Conservation (phyloP, 176 grass and related monocot species). For the Oryza longistaminata region DNA sequence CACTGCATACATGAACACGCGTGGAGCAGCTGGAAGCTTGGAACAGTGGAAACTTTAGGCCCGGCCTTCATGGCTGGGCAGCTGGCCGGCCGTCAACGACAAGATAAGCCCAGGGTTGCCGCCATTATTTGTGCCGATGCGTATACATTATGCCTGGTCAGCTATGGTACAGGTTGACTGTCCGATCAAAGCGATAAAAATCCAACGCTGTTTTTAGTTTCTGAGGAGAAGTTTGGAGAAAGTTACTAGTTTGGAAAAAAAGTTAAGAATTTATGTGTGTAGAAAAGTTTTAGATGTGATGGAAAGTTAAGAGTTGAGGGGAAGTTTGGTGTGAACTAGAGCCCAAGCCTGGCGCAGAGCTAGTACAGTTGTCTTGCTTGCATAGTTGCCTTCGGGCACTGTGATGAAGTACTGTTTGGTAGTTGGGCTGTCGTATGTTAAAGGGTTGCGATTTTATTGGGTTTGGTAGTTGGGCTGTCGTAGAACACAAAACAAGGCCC, state of each 20-base stretch:
- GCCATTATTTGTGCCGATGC: background rate
- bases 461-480: background rate
- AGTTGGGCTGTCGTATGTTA: background rate
- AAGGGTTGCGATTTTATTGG: background rate
- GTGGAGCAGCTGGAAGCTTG: background rate
- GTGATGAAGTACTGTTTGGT: background rate
- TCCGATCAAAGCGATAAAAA: background rate
- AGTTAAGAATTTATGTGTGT: no score
- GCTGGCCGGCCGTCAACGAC: background rate
- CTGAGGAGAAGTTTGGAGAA: no score
- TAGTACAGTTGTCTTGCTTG: no score
- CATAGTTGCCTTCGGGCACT: background rate
- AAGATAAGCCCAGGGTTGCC: background rate
- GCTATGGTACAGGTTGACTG: background rate
- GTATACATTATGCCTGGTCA: no score
- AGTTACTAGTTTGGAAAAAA: no score
- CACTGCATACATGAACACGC: no score
- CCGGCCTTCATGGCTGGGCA: background rate
- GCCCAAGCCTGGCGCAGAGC: background rate
- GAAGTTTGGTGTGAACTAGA: no score
- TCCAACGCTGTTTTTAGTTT: no score
- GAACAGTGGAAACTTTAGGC: background rate
- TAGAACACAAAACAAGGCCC: background rate
- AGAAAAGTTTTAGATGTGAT: no score
- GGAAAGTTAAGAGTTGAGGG: no score